These are phyloP conservation scores for Apophysomyces variabilis DNA, from an alignment of 371 early-diverging fungal species.

Conservation along the genomic window DNA sequence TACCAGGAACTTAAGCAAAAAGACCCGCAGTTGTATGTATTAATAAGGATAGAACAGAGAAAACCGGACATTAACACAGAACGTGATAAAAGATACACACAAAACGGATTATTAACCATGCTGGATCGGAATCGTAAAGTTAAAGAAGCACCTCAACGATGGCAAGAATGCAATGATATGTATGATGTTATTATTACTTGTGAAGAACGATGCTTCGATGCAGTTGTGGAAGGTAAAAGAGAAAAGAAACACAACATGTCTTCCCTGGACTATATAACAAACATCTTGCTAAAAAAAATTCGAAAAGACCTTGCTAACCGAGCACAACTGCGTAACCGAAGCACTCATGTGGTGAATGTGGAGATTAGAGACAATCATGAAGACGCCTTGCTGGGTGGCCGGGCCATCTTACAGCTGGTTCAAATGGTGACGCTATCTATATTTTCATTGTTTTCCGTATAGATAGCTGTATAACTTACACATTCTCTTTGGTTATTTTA, in stretches of 20 bases:
- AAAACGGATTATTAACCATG: conserved; percentile 90
- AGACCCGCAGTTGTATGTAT: conserved; percentile 71
- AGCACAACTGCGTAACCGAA: conserved; percentile 66
- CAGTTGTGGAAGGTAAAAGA: conserved; percentile 85
- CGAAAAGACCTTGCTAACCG: conserved; percentile 72
- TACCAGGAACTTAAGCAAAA: conserved; percentile 81
- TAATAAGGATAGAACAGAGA: background rate
- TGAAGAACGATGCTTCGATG: conserved; percentile 95
- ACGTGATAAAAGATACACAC: conserved; percentile 64
- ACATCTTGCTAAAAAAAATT: background rate
- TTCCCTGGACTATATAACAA: too few species aligned
- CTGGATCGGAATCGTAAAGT: conserved; percentile 91
- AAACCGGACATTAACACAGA: background rate
- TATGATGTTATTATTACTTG: conserved; percentile 97
- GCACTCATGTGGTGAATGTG: conserved; percentile 95
- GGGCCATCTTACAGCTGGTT: conserved; percentile 81
- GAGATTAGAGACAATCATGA: conserved; percentile 95
- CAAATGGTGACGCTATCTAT: conserved; percentile 49
- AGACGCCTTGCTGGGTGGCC: conserved; percentile 87
- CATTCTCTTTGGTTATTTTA: conserved; percentile 2
- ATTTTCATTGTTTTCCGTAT: background rate
- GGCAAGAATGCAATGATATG: conserved; percentile 75
- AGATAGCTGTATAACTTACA: background rate
- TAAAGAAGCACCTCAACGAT: conserved; percentile 89
- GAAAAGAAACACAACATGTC: too few species aligned